phyloP scores from a whole-genome alignment of 768 basidiomycete species.

The Cantharellus cinnabarinus region DNA sequence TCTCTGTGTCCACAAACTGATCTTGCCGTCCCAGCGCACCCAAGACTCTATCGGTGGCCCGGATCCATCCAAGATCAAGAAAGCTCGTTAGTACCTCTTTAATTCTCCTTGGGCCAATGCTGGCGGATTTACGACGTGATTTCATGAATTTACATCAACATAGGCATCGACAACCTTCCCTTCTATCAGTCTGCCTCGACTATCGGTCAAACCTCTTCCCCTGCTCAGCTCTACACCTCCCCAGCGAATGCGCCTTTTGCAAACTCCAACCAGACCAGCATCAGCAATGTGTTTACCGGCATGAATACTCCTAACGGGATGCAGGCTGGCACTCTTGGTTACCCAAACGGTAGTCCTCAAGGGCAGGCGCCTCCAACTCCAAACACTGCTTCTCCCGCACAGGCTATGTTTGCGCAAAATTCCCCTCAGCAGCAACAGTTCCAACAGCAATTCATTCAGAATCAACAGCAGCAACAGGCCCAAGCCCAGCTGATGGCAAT shows the following conservation, averaged over 20 bases:
- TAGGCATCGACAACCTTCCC: too few relatives aligned
- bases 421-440: not conserved
- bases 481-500: constrained; percentile 21
- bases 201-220: not conserved
- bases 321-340: not conserved
- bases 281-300: constrained; percentile 18
- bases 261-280: not conserved
- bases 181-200: not conserved
- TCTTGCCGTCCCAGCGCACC: constrained; percentile 37
- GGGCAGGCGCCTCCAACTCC: not conserved
- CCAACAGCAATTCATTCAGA: constrained; percentile 24
- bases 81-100: constrained; percentile 73
- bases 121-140: too few relatives aligned
- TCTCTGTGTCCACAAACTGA: constrained; percentile 1
- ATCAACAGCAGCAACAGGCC: constrained; percentile 21
- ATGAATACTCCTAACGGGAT: constrained; percentile 21
- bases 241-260: not conserved
- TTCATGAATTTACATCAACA: too few relatives aligned
- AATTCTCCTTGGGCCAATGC: too few relatives aligned
- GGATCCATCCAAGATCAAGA: constrained; percentile 41
- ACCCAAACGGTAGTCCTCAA: not conserved
- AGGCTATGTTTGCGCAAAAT: not conserved
- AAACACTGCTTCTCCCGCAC: not conserved
- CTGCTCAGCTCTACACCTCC: not conserved
- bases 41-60: constrained; percentile 70